Evolutionary conservation across 1,284 basidiomycete genomes (phyloP).

Genomic region (Puccinia hordei): DNA sequence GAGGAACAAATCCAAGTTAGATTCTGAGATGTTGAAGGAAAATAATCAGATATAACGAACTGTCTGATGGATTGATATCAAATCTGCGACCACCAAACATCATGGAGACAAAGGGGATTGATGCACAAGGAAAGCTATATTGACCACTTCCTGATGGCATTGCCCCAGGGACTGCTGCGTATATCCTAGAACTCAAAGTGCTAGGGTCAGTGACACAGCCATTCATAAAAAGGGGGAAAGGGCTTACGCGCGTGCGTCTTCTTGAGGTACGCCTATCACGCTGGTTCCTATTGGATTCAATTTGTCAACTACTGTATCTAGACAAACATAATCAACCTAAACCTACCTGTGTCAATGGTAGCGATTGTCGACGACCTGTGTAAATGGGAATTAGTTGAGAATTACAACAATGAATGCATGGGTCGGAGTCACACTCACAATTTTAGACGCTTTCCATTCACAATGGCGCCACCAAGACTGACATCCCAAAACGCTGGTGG

Average conservation of each 20-base stretch:
- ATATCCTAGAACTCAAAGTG: neutral
- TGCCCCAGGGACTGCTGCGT: constrained; percentile 34
- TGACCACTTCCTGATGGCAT: constrained; percentile 2
- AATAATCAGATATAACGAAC: neutral
- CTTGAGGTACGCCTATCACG: constrained; percentile 29
- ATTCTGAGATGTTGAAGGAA: neutral
- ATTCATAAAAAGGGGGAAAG: neutral
- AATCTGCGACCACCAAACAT: constrained; percentile 38
- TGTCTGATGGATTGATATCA: constrained; percentile 35
- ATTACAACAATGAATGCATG: neutral
- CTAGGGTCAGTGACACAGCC: neutral
- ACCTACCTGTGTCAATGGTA: constrained; percentile 45
- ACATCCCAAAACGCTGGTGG: constrained; percentile 43
- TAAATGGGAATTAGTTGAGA: neutral
- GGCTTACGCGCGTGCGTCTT: constrained; percentile 35
- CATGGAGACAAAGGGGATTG: constrained; percentile 19
- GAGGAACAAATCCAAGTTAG: neutral
- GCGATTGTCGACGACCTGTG: constrained; percentile 24
- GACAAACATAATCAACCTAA: neutral
- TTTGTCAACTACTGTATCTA: neutral
- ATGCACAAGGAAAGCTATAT: constrained; percentile 33
- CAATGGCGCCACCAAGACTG: constrained; percentile 24
- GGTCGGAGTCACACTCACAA: neutral
- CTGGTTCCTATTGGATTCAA: constrained; percentile 14
- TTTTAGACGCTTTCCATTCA: constrained; percentile 18